Base-by-base conservation (phyloP, 306 rosid genomes). In the Gynostemma pentaphyllum region DNA sequence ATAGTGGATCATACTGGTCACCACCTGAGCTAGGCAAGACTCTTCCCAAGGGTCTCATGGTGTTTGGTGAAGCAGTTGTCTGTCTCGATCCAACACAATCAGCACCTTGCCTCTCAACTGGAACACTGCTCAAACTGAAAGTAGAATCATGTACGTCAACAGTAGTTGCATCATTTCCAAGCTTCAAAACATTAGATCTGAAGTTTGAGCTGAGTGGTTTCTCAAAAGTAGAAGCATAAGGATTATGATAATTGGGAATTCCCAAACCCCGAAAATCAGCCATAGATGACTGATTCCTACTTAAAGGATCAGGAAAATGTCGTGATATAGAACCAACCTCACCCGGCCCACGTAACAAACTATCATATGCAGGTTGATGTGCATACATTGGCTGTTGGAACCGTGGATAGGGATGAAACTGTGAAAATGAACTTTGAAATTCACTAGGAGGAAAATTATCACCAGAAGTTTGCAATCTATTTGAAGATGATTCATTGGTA, bases 171-270 rank as follows among this genome's bases (percentile, higher is more conserved):
- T 74, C 86, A 55, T 68, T 78, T 53, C 82, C 89, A 67, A 74
- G 86, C 64, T 70, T 74, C 62, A 75, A 81, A 65, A 68, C 68
- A 19, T 66, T 75, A 67, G 86, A 82, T 70, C 85, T 79, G 68
- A 82, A 80, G 72, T 74, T 82, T 71, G 87, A 85, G 77, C 78
- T 73, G 9, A 80, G 80, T 36, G 98, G 88, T 76, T 84, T 80
- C 77, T 88, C 98, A 79, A 88, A 88, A 70, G 95, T 88, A 65
- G 95, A 79, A 11, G 92, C 90, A 66, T 83, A 92, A 59, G 98
- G 94, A 81, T 88, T 92, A 76, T 77, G 68, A 78, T 80, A 87
- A 41, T 83, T 76, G 41, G 87, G 70, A 75, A 79, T 72, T 70
- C 81, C 77, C 40, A 94, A 81, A 32, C 82, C 83, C 79, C 74